A percentile compares a stretch with the other conserved stretches of the same genome.
Evolutionary conservation across 768 basidiomycete genomes (phyloP).

Genomic region (Chlorophyllum brunneum): DNA sequence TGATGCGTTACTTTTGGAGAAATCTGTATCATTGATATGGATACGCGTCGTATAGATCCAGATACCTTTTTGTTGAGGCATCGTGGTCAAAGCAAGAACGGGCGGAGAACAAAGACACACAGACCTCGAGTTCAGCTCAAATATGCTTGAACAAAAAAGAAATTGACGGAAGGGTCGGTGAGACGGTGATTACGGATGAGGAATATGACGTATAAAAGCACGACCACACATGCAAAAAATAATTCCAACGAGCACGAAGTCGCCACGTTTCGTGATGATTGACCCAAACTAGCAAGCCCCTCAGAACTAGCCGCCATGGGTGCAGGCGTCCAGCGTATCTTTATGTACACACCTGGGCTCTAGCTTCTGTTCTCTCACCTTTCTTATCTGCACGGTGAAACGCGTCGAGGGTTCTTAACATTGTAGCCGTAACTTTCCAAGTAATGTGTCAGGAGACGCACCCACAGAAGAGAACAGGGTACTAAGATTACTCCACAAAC

Average conservation of each 20-base stretch:
- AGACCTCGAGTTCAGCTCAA: not conserved
- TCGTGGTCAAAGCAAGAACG: not conserved
- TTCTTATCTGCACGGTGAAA: not conserved
- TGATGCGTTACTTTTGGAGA: slow-evolving; percentile 2
- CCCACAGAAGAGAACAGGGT: no score
- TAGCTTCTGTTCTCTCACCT: not conserved
- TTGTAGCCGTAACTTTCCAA: not conserved
- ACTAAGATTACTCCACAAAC: no score
- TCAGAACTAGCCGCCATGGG: no score
- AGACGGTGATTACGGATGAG: slow-evolving; percentile 4
- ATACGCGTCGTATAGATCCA: slow-evolving; percentile 7
- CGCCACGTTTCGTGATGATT: slow-evolving; percentile 1
- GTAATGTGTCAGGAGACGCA: no score
- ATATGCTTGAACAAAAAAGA: not conserved
- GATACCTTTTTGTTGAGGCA: slow-evolving; percentile 1
- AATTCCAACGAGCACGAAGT: not conserved
- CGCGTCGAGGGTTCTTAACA: not conserved
- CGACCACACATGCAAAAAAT: not conserved
- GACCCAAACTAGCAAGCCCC: no score
- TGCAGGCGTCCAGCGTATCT: no score
- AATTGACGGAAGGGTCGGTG: not conserved
- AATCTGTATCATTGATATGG: not conserved
- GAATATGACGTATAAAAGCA: slow-evolving; percentile 5
- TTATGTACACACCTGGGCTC: no score
- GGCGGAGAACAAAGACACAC: not conserved